Evolutionary conservation across 1,284 basidiomycete species (phyloP).

Genomic region (Vanrija humicola): DNA sequence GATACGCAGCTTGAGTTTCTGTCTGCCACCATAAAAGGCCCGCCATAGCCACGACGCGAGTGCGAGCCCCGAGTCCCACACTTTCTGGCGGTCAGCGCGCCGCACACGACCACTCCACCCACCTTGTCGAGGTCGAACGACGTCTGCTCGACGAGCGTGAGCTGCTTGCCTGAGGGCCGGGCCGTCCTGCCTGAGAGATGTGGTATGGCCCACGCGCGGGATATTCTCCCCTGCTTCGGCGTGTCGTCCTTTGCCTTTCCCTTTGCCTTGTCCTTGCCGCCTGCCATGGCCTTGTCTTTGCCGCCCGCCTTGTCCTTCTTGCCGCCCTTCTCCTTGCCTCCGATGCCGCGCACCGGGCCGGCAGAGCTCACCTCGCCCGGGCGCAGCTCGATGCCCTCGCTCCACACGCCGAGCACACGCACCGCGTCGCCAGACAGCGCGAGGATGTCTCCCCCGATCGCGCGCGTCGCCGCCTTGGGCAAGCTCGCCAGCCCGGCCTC

Average conservation of each 20-base stretch:
- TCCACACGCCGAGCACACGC: constrained; percentile 41
- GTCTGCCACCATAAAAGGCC: no score
- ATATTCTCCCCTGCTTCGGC: constrained; percentile 67
- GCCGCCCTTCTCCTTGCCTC: constrained; percentile 4
- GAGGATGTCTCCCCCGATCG: not conserved
- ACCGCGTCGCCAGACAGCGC: constrained; percentile 6
- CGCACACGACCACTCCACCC: constrained; percentile 15
- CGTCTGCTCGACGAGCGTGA: constrained; percentile 69
- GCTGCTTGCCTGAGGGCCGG: constrained; percentile 34
- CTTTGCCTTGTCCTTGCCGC: constrained; percentile 16
- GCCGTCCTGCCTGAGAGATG: constrained; percentile 1
- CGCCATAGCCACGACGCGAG: constrained; percentile 65
- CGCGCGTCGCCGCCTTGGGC: not conserved
- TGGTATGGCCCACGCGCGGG: constrained; percentile 54
- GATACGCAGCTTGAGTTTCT: constrained; percentile 7
- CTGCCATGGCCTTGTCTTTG: constrained; percentile 6
- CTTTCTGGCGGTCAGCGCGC: constrained; percentile 59
- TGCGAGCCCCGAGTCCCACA: constrained; percentile 85
- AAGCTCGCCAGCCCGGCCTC: not conserved
- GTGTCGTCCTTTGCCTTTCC: constrained; percentile 24
- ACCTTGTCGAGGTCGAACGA: constrained; percentile 88
- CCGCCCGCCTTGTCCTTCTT: constrained; percentile 23
- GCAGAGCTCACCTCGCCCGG: constrained; percentile 7
- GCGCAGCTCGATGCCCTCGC: constrained; percentile 37
- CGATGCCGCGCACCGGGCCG: constrained; percentile 6